phyloP scores from a whole-genome alignment of 495 filamentous ascomycete species.

The Tetracladium setigerum region DNA sequence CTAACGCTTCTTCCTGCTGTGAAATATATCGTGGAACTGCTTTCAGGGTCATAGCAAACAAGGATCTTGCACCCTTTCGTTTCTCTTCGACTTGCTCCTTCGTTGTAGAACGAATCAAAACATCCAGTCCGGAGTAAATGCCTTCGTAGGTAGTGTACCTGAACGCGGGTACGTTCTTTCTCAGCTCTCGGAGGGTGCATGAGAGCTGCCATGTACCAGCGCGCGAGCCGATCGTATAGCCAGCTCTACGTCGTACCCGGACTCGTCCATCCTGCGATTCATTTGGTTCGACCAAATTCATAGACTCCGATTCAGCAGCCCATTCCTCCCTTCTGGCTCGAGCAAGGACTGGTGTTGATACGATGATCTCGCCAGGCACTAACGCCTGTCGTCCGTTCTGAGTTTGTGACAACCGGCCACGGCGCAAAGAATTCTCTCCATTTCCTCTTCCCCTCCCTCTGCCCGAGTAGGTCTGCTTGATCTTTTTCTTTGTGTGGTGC shows the following conservation, averaged over 20 bases:
- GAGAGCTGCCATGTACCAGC: conserved; percentile 11
- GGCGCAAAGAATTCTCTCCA: neutral
- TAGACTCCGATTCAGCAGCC: too few species aligned
- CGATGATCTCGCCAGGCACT: conserved; percentile 17
- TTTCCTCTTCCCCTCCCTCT: conserved; percentile 3
- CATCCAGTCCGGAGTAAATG: conserved; percentile 39
- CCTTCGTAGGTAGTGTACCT: conserved; percentile 26
- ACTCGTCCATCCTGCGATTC: too few species aligned
- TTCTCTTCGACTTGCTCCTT: conserved; percentile 1
- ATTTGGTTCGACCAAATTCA: too few species aligned
- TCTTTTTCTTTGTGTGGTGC: conserved; percentile 16
- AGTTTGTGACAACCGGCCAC: neutral
- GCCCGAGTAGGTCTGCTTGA: conserved; percentile 28
- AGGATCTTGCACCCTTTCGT: conserved; percentile 40
- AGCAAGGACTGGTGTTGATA: conserved; percentile 19
- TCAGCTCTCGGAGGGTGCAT: conserved; percentile 11
- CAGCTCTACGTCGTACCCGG: too few species aligned
- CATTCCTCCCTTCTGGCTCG: conserved; percentile 12
- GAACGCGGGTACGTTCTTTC: conserved; percentile 7
- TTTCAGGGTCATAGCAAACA: conserved; percentile 59
- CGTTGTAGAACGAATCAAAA: conserved; percentile 38
- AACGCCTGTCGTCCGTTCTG: conserved; percentile 1
- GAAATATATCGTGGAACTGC: conserved; percentile 57
- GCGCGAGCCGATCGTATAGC: neutral
- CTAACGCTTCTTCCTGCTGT: conserved; percentile 46